Base-by-base conservation (phyloP, 2,329 filamentous ascomycete species). In the Chrysoporthe puriensis region DNA sequence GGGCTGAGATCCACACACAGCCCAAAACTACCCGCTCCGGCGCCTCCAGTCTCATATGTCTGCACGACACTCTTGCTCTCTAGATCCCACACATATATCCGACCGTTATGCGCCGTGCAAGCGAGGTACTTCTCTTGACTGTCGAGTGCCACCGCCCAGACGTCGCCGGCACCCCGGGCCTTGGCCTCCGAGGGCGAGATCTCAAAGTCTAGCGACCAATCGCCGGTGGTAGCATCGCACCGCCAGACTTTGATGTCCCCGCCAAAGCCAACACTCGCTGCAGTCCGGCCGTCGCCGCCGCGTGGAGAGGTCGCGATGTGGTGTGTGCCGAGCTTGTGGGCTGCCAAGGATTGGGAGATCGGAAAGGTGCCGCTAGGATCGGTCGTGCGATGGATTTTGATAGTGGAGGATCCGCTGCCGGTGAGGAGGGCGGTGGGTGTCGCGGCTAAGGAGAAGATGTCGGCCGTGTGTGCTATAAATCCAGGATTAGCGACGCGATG, bases 211-310 rank as follows among this genome's bases (percentile, higher is more conserved):
- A 82, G 77, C 59, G 74, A 76, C 84, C 86, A 90, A 73, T 87
- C 82, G 78, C 86, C 77, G 74, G 84, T 76, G 73, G 86, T 88
- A 81, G 90, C 87, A 34, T 86, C 83, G 68, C 84, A 79, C 67
- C 88, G 82, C 96, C 96, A 99, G 73, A 97, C 83, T 79, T 92
- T 95, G 64, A 96, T 84, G 72, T 96, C 92, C 52, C 96, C 95
- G 21, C 89, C 93, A 75, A 99, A 99, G 0, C 96, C 96, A 16
- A 90, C 92, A 69, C 90, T 96, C 4, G 92, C 93, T 18, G 92
- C 92, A 64, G 89, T 84, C 64, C 84, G 87, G 56, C 93, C 94
- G 72, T 91, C 85, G 52, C 80, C 83, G 46, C 73, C 76, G 57
- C 78, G 89, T 7, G 68, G 68, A 82, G 77, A 85, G 16, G 91